Evolutionary conservation across 345 rosid genomes (phyloP).

Genomic region (Lepidium didymum): DNA sequence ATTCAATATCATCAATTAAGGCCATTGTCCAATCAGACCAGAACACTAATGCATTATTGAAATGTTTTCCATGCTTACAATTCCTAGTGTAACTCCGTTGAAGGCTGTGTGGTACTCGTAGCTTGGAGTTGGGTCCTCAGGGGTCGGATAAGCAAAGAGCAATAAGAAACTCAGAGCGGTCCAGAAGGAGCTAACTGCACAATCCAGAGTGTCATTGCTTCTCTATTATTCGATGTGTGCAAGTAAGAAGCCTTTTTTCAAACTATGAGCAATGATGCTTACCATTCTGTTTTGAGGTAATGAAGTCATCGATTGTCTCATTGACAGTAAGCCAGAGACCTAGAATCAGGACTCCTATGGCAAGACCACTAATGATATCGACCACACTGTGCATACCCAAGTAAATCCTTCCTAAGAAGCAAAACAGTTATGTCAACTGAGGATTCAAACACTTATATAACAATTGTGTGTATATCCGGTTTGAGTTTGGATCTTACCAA

Average conservation of each 20-base stretch:
- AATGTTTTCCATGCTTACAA: slow-evolving; percentile 47
- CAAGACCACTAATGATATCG: slow-evolving; percentile 73
- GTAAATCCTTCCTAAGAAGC: slow-evolving; percentile 84
- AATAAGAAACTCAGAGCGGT: slow-evolving; percentile 72
- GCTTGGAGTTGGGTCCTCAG: slow-evolving; percentile 91
- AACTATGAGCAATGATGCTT: neutral
- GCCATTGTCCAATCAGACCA: neutral
- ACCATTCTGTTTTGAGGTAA: slow-evolving; percentile 84
- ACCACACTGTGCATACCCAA: slow-evolving; percentile 97
- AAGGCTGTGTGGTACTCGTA: slow-evolving; percentile 93
- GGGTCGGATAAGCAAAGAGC: slow-evolving; percentile 96
- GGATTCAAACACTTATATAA: neutral
- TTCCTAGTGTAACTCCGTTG: slow-evolving; percentile 84
- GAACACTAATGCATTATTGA: neutral
- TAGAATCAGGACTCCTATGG: slow-evolving; percentile 61
- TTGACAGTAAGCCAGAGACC: slow-evolving; percentile 59
- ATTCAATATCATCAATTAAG: neutral
- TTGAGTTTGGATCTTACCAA: slow-evolving; percentile 45
- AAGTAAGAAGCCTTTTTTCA: neutral
- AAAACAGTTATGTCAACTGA: slow-evolving; percentile 22
- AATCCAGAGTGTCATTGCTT: neutral
- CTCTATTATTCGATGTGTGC: neutral
- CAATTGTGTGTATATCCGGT: neutral
- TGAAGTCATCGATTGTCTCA: slow-evolving; percentile 53
- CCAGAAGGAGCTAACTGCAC: slow-evolving; percentile 89